Conservation (phyloP, 345 rosid species). For the Bruguiera gymnorhiza region DNA sequence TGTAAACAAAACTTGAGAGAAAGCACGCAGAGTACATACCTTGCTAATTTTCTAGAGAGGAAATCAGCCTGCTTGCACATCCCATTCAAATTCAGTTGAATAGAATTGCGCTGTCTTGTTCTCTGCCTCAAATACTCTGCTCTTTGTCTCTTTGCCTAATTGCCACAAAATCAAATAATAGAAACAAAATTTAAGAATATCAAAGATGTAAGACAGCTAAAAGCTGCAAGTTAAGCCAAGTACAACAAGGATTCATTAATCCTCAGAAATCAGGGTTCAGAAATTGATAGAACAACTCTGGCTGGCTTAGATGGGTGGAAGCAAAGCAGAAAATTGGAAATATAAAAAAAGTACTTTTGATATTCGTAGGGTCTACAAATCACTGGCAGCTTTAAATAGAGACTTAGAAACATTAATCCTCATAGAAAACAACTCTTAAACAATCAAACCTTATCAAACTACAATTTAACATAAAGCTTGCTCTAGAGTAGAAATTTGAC, state of each 20-base stretch:
- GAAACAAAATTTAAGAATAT: not conserved
- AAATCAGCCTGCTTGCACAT: constrained; percentile 73
- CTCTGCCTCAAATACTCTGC: constrained; percentile 91
- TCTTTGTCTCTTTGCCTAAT: constrained; percentile 79
- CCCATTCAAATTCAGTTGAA: constrained; percentile 41
- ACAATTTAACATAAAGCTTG: too few relatives aligned
- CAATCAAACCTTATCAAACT: too few relatives aligned
- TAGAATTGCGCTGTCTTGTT: constrained; percentile 53
- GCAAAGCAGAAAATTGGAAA: not conserved
- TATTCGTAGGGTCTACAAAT: too few relatives aligned
- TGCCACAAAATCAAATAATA: constrained; percentile 17
- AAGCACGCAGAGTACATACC: constrained; percentile 34
- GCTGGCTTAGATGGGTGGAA: not conserved
- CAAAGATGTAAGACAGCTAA: not conserved
- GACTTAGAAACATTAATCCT: too few relatives aligned
- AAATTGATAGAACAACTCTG: too few relatives aligned
- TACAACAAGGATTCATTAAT: too few relatives aligned
- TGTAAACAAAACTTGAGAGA: not conserved
- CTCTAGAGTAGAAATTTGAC: too few relatives aligned
- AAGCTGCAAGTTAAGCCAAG: too few relatives aligned
- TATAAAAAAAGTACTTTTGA: not conserved
- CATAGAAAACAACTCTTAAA: too few relatives aligned
- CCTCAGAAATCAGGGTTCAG: too few relatives aligned
- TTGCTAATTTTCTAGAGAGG: constrained; percentile 74
- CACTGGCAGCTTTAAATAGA: too few relatives aligned